Conservation (phyloP, 2,329 filamentous ascomycete genomes). For the Thyridium curvatum region DNA sequence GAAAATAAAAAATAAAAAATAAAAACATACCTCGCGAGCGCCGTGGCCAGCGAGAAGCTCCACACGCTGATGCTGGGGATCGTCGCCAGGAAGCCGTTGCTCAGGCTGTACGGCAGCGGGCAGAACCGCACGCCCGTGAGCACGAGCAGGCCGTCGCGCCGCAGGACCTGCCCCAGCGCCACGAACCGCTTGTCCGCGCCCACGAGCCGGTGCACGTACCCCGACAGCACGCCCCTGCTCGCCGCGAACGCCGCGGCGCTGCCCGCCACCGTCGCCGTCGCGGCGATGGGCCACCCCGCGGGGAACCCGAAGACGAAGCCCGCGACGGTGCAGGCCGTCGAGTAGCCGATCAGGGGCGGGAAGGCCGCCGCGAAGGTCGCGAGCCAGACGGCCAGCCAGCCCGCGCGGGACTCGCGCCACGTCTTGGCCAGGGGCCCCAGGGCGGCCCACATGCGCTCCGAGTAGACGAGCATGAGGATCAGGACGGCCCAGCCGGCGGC, state of each 20-base stretch:
- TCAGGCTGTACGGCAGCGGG: constrained; percentile 85
- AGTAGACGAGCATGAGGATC: constrained; percentile 70
- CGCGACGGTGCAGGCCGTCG: constrained; percentile 55
- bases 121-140: constrained; percentile 89
- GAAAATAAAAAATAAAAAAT: not conserved
- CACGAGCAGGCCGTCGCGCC: constrained; percentile 83
- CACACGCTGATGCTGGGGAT: constrained; percentile 78
- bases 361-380: constrained; percentile 74
- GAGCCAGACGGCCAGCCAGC: constrained; percentile 70
- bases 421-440: constrained; percentile 66
- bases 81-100: constrained; percentile 90
- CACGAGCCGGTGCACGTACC: constrained; percentile 74
- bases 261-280: constrained; percentile 70
- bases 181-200: constrained; percentile 82
- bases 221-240: constrained; percentile 70
- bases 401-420: constrained; percentile 69
- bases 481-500: constrained; percentile 46
- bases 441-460: constrained; percentile 70
- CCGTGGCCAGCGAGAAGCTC: constrained; percentile 76
- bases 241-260: constrained; percentile 75
- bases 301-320: constrained; percentile 52
- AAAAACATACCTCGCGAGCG: constrained; percentile 53
- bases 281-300: constrained; percentile 74
- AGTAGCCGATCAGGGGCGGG: constrained; percentile 84
- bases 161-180: constrained; percentile 79